These are phyloP conservation scores for Hyaloperonospora arabidopsidis DNA, from an alignment of 352 stramenopile species.

Conservation along the genomic window DNA sequence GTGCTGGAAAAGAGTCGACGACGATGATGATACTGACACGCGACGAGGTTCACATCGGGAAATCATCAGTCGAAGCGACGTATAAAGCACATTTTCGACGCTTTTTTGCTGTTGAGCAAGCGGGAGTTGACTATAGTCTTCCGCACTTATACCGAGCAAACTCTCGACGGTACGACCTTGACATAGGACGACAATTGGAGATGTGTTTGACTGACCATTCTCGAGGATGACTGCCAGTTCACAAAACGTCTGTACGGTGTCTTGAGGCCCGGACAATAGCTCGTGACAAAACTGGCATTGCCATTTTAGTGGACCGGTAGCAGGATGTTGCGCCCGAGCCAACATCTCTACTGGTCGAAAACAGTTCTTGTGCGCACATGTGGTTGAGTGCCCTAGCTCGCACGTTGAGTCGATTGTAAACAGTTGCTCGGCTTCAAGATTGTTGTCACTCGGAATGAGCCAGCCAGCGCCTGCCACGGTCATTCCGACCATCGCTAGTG, in stretches of 20 bases:
- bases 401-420: constrained; percentile 39
- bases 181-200: constrained; percentile 31
- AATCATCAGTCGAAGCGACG: constrained; percentile 32
- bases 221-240: constrained; percentile 38
- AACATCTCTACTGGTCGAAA: constrained; percentile 19
- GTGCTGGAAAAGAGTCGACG: background rate
- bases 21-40: constrained; percentile 7
- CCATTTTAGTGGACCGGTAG: constrained; percentile 25
- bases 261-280: constrained; percentile 42
- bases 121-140: constrained; percentile 43
- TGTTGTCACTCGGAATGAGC: constrained; percentile 32
- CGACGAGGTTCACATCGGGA: constrained; percentile 32
- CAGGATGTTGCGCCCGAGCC: background rate
- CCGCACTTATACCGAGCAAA: constrained; percentile 34
- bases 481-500: constrained; percentile 23
- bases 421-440: background rate
- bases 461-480: constrained; percentile 36
- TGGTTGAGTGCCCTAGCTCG: constrained; percentile 39
- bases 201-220: constrained; percentile 20
- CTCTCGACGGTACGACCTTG: constrained; percentile 33
- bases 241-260: constrained; percentile 41
- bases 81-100: constrained; percentile 27
- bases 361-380: constrained; percentile 33
- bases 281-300: constrained; percentile 47
- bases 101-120: constrained; percentile 31